These are phyloP conservation scores for Suhomyces sp. DNA, from an alignment of 805 yeast genomes.

Conservation along the genomic window DNA sequence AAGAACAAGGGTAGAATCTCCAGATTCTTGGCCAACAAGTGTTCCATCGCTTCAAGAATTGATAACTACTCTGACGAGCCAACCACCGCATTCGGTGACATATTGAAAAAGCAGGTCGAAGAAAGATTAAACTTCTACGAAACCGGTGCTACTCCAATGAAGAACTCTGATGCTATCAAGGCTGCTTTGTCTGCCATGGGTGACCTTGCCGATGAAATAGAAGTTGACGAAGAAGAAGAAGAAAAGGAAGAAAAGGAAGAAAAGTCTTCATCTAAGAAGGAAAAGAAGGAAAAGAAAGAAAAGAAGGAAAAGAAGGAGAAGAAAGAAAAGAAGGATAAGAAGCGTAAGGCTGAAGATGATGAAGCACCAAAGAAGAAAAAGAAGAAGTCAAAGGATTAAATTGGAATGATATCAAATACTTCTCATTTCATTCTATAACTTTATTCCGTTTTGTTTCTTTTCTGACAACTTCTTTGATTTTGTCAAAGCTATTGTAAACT, in stretches of 20 bases:
- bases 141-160: conserved; percentile 95
- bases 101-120: conserved; percentile 95
- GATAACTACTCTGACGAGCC: conserved; percentile 97
- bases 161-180: conserved; percentile 90
- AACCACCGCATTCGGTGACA: conserved; percentile 81
- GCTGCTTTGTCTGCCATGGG: conserved; percentile 76
- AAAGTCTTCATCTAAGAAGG: conserved; percentile 26
- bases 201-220: conserved; percentile 45
- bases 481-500: conserved; percentile 20
- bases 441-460: conserved; percentile 6
- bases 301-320: conserved; percentile 35
- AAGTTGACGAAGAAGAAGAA: conserved; percentile 20
- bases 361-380: conserved; percentile 41
- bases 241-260: conserved; percentile 25
- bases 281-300: conserved; percentile 33
- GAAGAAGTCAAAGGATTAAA: conserved; percentile 46
- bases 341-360: conserved; percentile 36
- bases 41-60: conserved; percentile 98
- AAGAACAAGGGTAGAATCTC: conserved; percentile 99
- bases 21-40: conserved; percentile 96
- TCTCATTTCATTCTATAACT: conserved; percentile 3
- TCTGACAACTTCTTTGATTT: neutral
- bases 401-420: neutral
- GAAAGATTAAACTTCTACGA: conserved; percentile 95
- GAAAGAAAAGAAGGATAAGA: conserved; percentile 38